These are phyloP conservation scores for Candida ovalis DNA, from an alignment of 805 yeast genomes.

Conservation along the genomic window DNA sequence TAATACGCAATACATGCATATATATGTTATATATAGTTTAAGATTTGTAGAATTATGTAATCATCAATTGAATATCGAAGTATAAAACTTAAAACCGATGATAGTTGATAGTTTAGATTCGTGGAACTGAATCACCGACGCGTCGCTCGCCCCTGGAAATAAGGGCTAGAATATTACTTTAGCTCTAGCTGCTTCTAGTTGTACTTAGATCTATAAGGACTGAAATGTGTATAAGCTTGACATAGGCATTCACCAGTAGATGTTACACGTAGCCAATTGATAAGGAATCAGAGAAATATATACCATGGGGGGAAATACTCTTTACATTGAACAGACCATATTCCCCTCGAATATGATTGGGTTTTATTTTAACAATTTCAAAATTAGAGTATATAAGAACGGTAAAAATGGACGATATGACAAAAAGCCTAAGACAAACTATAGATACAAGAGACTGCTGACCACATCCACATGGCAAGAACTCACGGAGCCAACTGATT, in stretches of 20 bases:
- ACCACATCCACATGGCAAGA: constrained; percentile 23
- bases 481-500: constrained; percentile 22
- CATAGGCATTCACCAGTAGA: too few relatives aligned
- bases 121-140: background rate
- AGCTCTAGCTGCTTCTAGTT: too few relatives aligned
- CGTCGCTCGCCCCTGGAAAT: background rate
- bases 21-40: too few relatives aligned
- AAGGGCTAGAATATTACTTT: background rate
- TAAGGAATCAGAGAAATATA: background rate
- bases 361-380: constrained; percentile 20
- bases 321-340: constrained; percentile 24
- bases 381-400: constrained; percentile 11
- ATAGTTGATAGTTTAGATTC: background rate
- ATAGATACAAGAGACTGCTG: constrained; percentile 14
- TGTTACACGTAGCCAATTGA: too few relatives aligned
- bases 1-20: too few relatives aligned
- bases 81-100: too few relatives aligned
- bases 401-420: constrained; percentile 14
- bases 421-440: background rate
- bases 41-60: too few relatives aligned
- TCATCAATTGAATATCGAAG: too few relatives aligned
- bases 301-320: background rate
- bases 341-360: constrained; percentile 21
- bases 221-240: too few relatives aligned
- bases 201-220: background rate